These are phyloP conservation scores for Sarocladium brachiariae DNA, from an alignment of 2,329 filamentous ascomycete genomes.

Conservation along the genomic window DNA sequence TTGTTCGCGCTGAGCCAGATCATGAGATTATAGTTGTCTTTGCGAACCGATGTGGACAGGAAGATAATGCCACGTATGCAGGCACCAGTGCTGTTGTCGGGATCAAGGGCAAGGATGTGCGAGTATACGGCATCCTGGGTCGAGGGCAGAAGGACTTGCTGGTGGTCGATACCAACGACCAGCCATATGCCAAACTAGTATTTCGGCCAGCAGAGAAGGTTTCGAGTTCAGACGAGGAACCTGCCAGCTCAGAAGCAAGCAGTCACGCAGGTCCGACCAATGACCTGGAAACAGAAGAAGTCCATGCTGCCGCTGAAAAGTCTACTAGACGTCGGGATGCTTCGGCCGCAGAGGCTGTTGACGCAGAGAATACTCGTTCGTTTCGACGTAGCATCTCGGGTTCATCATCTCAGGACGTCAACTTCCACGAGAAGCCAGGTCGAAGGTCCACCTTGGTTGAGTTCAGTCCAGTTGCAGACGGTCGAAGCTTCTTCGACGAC, in stretches of 20 bases:
- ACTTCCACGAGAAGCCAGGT: not conserved
- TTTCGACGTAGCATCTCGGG: not conserved
- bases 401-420: not conserved
- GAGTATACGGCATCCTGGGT: conserved; percentile 62
- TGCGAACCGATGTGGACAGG: conserved; percentile 62
- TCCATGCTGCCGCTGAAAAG: not conserved
- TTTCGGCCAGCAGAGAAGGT: conserved; percentile 14
- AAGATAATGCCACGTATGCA: conserved; percentile 61
- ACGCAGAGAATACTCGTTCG: not conserved
- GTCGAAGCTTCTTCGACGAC: conserved; percentile 2
- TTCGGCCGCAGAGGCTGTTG: not conserved
- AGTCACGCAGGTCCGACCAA: not conserved
- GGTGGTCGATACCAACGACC: conserved; percentile 54
- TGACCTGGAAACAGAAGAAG: not conserved
- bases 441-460: conserved; percentile 5
- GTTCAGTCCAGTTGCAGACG: not conserved
- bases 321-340: not conserved
- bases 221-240: conserved; percentile 13
- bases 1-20: conserved; percentile 43
- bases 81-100: conserved; percentile 68
- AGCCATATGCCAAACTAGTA: conserved; percentile 39
- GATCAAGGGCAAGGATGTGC: conserved; percentile 58
- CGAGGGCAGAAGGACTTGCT: conserved; percentile 63
- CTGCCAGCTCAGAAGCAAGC: conserved; percentile 9
- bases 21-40: conserved; percentile 63